Evolutionary conservation across 805 yeast genomes (phyloP), one percentile per base, ranked within the genome.

Genomic region (Candida vaughaniae): DNA sequence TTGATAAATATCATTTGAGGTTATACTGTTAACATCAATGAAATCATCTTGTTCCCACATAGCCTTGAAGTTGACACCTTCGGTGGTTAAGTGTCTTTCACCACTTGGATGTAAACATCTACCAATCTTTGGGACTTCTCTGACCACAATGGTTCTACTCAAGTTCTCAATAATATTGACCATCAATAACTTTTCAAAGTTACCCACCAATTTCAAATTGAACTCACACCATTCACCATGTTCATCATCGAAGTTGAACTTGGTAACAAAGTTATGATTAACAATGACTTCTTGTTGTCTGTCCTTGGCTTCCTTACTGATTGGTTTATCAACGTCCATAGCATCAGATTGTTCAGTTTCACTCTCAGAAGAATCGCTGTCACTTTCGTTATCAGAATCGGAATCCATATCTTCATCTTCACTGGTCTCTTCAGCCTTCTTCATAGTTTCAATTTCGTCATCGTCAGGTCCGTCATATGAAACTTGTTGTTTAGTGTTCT

Each of bases 21-120:
- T 75, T 53, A 93, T 86, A 41, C 82, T 83, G 59, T 93, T 85
- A 46, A 91, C 95, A 53, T 90, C 85, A 49, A 93, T 77, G 64
- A 93, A 89, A 46, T 85, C 89, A 48, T 88, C 91, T 64, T 91
- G 96, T 37, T 88, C 95, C 98, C 99, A 93, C 95, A 93, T 88
- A 35, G 96, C 95, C 56, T 74, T 75, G 80, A 93, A 93, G 69
- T 93, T 93, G 35, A 93, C 99, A 66, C 99, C 99, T 66, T 95
- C 99, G 16, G 99, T 91, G 40, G 93, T 85, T 51, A 95, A 73
- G 27, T 76, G 73, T 51, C 96, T 81, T 51, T 77, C 78, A 32
- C 85, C 87, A 52, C 78, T 85, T 34, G 96, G 95, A 48, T 83
- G 87, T 46, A 91, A 69, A 75, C 98, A 90, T 64, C 99, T 83